Base-by-base conservation (phyloP, 1,139 yeast species). In the Spathaspora sp. region DNA sequence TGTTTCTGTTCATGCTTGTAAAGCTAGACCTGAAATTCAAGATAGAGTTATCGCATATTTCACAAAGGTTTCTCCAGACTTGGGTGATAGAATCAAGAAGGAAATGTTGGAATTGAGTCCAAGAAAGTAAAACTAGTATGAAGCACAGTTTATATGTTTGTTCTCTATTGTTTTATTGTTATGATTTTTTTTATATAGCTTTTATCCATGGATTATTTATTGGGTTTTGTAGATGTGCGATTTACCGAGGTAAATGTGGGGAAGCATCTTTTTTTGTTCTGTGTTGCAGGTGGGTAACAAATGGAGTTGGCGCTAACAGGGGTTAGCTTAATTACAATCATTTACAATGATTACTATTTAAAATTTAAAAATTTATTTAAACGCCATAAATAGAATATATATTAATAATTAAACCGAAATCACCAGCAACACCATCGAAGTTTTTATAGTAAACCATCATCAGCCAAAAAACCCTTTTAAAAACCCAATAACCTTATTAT, bases 41-140 rank as follows among this genome's bases (percentile, higher is more conserved):
- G 90, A 89, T 63, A 75, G 85, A 54, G 95, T 89, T 36, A 78
- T 86, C 60, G 89, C 78, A 51, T 81, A 86, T 81, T 91, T 91
- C 65, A 63, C 77, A 51, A 84, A 84, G 70, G 95, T 90, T 46
- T 77, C 81, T 59, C 75, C 81, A 45, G 84, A 80, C 49, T 79
- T 91, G 64, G 89, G 65, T 50, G 64, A 58, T 41, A 61, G 61
- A 54, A 80, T 90, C 63, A 82, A 83, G 68, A 80, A 74, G 60
- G 93, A 85, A 63, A 72, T 79, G 47, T 70, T 78, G 57, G 69
- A 78, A 64, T 64, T 80, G 51, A 67, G 80, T 52, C 86, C 88
- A 59, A 73, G 81, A 64, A 72, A 71, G 61, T 72, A 67, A 54
- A 27, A 11, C 8, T 27, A 27, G 11, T 10, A 13, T 13, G 9